These are phyloP conservation scores for Kingdonia uniflora DNA, from an alignment of 164 flowering plant genomes.

Conservation along the genomic window DNA sequence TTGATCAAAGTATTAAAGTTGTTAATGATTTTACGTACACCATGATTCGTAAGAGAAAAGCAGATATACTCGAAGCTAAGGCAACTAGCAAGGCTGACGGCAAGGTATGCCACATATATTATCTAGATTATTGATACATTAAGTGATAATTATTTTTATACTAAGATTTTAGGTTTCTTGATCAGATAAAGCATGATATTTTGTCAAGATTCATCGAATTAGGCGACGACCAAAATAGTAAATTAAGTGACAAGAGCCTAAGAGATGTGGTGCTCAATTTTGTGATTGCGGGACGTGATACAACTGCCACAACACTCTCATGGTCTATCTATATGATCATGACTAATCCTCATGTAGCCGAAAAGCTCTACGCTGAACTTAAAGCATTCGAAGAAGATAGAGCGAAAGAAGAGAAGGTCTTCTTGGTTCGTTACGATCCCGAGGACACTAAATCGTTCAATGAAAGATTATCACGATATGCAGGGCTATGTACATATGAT, in stretches of 20 bases:
- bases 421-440: constrained; percentile 25
- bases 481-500: constrained; percentile 55
- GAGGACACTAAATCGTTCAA: constrained; percentile 37
- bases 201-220: constrained; percentile 81
- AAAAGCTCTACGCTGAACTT: constrained; percentile 59
- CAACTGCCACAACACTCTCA: constrained; percentile 82
- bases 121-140: too few relatives aligned
- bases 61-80: constrained; percentile 46
- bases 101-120: constrained; percentile 34
- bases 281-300: constrained; percentile 92
- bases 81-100: constrained; percentile 11
- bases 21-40: constrained; percentile 82
- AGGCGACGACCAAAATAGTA: constrained; percentile 48
- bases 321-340: constrained; percentile 87
- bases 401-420: constrained; percentile 43
- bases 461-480: constrained; percentile 44
- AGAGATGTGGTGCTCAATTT: constrained; percentile 88
- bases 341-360: constrained; percentile 50
- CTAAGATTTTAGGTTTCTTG: too few relatives aligned
- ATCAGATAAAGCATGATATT: constrained; percentile 71
- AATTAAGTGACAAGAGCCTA: constrained; percentile 63
- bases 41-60: constrained; percentile 59
- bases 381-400: constrained; percentile 42
- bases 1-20: constrained; percentile 53
- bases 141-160: too few relatives aligned